Evolutionary conservation across 2,329 filamentous ascomycete genomes (phyloP), one percentile per base, ranked within the genome.

Genomic region (Paraphoma chrysanthemicola): DNA sequence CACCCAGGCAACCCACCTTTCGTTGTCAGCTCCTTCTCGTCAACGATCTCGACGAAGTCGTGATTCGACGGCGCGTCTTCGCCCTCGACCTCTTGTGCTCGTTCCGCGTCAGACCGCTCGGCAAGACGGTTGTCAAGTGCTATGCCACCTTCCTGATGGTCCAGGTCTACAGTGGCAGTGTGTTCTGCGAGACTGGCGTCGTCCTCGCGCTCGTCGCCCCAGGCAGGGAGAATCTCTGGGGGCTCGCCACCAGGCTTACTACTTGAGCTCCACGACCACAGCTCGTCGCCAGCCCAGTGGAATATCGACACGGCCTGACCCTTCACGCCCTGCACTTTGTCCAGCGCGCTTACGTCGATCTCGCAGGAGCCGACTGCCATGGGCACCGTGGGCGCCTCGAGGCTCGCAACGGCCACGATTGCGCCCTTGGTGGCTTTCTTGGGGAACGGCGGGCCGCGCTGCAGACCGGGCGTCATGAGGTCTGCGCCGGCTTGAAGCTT

Each of bases 211-310:
- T 76, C 75, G 16, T 75, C 70, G 17, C 73, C 69, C 79, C 80
- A 89, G 0, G 82, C 85, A 16, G 83, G 77, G 14, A 88, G 68
- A 11, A 80, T 75, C 29, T 82, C 81, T 1, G 87, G 87, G 11
- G 83, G 77, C 14, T 80, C 74, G 39, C 77, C 76, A 9, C 86
- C 87, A 16, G 83, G 79, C 56, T 80, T 82, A 5, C 82, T 84
- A 29, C 77, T 79, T 31, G 81, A 78, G 65, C 82, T 87, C 84
- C 86, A 89, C 4, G 79, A 79, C 86, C 87, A 90, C n/a, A 89
- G 69, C 75, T 90, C 88, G 75, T 90, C 88, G 1, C 88, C 87
- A 57, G 83, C 81, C 88, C 88, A 90, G 67, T 90, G 88, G 47
- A 90, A 76, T 4, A 85, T 87, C 60, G 85, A 81, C 9, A 90